Conservation (phyloP, 768 basidiomycete genomes). For the Fistulinella prunicolor region DNA sequence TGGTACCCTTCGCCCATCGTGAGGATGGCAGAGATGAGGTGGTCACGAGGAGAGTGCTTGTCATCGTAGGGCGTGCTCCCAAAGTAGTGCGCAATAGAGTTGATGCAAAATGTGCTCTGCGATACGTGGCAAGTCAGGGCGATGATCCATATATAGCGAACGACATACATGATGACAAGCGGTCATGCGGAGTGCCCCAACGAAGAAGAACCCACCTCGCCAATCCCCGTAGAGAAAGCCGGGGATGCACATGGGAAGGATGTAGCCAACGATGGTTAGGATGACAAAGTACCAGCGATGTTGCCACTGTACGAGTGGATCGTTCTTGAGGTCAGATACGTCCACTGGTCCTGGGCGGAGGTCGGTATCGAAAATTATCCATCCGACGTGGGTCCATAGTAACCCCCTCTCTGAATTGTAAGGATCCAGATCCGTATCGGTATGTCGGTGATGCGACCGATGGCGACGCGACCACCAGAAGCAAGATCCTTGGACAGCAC, state of each 20-base stretch:
- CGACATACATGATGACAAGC: conserved; percentile 77
- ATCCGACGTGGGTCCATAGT: conserved; percentile 78
- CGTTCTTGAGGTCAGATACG: conserved; percentile 66
- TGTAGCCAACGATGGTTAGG: conserved; percentile 62
- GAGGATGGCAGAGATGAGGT: conserved; percentile 75
- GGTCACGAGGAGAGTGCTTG: conserved; percentile 71
- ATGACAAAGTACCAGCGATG: conserved; percentile 70
- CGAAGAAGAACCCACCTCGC: conserved; percentile 74
- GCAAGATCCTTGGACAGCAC: conserved; percentile 84
- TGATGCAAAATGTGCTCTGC: conserved; percentile 85
- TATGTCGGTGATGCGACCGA: conserved; percentile 80
- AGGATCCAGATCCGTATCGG: conserved; percentile 84
- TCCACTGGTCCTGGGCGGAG: conserved; percentile 71
- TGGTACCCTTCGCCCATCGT: conserved; percentile 72
- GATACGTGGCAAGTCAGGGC: neutral
- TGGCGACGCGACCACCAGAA: conserved; percentile 86
- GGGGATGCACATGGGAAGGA: conserved; percentile 66
- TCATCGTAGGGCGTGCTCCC: conserved; percentile 83
- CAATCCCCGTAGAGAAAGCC: conserved; percentile 74
- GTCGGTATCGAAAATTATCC: conserved; percentile 78
- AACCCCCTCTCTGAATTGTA: conserved; percentile 79
- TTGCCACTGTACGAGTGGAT: conserved; percentile 73
- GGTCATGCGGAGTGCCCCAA: conserved; percentile 66
- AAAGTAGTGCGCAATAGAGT: conserved; percentile 84
- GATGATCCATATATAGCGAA: neutral